A percentile compares a stretch with the other conserved stretches of the same genome.
These are phyloP conservation scores for Fraxinus platypoda DNA, from an alignment of 305 asterid genomes.

Conservation along the genomic window DNA sequence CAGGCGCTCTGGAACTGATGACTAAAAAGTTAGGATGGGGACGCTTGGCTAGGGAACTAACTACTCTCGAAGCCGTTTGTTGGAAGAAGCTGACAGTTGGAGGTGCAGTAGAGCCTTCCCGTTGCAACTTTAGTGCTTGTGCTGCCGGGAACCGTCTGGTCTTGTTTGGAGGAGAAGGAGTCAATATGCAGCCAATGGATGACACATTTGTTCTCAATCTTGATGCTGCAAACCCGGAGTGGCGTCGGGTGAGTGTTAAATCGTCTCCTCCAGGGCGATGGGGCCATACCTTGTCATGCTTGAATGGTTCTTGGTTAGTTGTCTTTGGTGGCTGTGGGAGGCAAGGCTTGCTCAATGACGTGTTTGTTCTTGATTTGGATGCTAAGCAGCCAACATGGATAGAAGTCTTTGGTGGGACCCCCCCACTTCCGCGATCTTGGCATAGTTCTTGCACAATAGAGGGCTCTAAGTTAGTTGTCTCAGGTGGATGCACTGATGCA, in stretches of 20 bases:
- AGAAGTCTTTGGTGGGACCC: constrained; percentile 75
- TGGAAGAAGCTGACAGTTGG: constrained; percentile 87
- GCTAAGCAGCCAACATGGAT: constrained; percentile 93
- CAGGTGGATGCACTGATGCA: constrained; percentile 94
- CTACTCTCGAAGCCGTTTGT: constrained; percentile 87
- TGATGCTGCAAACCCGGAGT: constrained; percentile 71
- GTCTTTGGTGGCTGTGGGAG: constrained; percentile 95
- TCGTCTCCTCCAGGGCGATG: constrained; percentile 95
- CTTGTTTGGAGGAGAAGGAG: constrained; percentile 94
- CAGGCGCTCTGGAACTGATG: constrained; percentile 76
- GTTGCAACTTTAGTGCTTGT: constrained; percentile 93
- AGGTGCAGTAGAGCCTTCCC: constrained; percentile 88
- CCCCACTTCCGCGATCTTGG: constrained; percentile 89
- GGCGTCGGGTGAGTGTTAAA: constrained; percentile 77
- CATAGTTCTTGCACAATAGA: constrained; percentile 94
- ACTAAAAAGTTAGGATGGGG: constrained; percentile 87
- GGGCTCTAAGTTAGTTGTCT: constrained; percentile 83
- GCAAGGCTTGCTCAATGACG: constrained; percentile 86
- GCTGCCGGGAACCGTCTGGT: constrained; percentile 90
- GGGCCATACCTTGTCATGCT: constrained; percentile 92
- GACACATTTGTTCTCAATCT: constrained; percentile 93
- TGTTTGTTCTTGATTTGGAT: constrained; percentile 78
- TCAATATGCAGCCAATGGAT: constrained; percentile 96
- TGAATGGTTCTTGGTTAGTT: constrained; percentile 80
- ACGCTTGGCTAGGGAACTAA: constrained; percentile 86